A percentile compares a stretch with the other conserved stretches of the same genome.
These are phyloP conservation scores for Wickerhamomyces sydowiorum DNA, from an alignment of 805 yeast genomes.

Conservation along the genomic window DNA sequence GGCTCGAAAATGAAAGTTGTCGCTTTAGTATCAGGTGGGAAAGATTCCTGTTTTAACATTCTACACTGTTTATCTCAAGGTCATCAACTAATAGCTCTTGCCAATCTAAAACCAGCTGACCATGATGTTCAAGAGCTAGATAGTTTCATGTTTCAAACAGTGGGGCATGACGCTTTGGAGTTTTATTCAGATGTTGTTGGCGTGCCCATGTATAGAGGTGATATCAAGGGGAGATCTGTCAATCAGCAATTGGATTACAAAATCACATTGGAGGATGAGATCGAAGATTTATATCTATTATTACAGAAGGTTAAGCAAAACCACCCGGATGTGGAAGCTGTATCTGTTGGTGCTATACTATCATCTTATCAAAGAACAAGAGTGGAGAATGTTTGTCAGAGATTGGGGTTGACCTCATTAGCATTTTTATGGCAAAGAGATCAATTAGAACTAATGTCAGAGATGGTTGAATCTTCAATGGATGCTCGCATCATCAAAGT, in stretches of 20 bases:
- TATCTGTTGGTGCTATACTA: slow-evolving; percentile 92
- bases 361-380: slow-evolving; percentile 94
- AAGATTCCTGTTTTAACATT: slow-evolving; percentile 89
- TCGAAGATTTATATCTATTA: slow-evolving; percentile 69
- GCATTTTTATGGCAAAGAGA: slow-evolving; percentile 89
- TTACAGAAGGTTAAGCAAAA: slow-evolving; percentile 38
- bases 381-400: slow-evolving; percentile 83
- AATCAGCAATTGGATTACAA: slow-evolving; percentile 66
- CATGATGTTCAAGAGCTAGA: slow-evolving; percentile 64
- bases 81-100: slow-evolving; percentile 81
- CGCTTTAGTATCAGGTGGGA: slow-evolving; percentile 92
- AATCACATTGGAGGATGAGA: slow-evolving; percentile 71
- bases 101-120: slow-evolving; percentile 67
- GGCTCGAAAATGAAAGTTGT: slow-evolving; percentile 73
- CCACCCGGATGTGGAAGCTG: slow-evolving; percentile 76
- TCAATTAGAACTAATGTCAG: slow-evolving; percentile 73
- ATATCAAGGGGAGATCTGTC: slow-evolving; percentile 56
- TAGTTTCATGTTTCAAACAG: slow-evolving; percentile 97
- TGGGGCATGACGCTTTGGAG: slow-evolving; percentile 77
- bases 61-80: slow-evolving; percentile 81
- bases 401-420: slow-evolving; percentile 63
- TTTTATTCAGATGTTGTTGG: slow-evolving; percentile 65
- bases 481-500: slow-evolving; percentile 90
- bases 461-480: slow-evolving; percentile 59
- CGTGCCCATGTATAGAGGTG: slow-evolving; percentile 71